A percentile compares a stretch with the other conserved stretches of the same genome.
Conservation (phyloP, 305 asterid species). For the Solanum hybrid region DNA sequence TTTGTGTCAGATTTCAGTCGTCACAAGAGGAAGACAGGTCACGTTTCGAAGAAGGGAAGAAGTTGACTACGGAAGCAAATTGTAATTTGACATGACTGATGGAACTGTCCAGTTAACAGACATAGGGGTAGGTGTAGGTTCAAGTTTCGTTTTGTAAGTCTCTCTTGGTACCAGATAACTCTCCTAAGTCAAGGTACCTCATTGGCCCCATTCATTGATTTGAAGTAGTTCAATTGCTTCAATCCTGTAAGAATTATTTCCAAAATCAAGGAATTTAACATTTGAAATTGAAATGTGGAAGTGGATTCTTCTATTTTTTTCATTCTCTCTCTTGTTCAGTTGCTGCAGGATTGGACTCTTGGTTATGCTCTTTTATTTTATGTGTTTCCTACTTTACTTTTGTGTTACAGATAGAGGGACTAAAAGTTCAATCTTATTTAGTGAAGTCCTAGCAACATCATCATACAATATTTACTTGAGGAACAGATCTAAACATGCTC, state of each 20-base stretch:
- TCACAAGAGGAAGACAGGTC: constrained; percentile 98
- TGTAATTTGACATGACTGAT: constrained; percentile 28
- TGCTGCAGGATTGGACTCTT: not conserved
- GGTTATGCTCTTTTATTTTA: not conserved
- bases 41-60: constrained; percentile 57
- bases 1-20: constrained; percentile 99
- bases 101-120: constrained; percentile 31
- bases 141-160: constrained; percentile 37
- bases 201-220: constrained; percentile 41
- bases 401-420: constrained; percentile 1
- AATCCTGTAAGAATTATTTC: constrained; percentile 25
- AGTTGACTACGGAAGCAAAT: constrained; percentile 17
- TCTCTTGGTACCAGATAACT: constrained; percentile 35
- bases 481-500: not conserved
- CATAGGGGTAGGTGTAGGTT: constrained; percentile 44
- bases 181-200: constrained; percentile 32
- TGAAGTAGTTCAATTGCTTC: constrained; percentile 42
- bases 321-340: not conserved
- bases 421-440: not conserved
- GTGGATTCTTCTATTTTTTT: not conserved
- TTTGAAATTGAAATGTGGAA: constrained; percentile 7
- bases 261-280: constrained; percentile 20
- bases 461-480: not conserved
- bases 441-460: not conserved
- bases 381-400: not conserved